Base-by-base conservation (phyloP, 2,329 filamentous ascomycete genomes). In the Exophiala xenobiotica region DNA sequence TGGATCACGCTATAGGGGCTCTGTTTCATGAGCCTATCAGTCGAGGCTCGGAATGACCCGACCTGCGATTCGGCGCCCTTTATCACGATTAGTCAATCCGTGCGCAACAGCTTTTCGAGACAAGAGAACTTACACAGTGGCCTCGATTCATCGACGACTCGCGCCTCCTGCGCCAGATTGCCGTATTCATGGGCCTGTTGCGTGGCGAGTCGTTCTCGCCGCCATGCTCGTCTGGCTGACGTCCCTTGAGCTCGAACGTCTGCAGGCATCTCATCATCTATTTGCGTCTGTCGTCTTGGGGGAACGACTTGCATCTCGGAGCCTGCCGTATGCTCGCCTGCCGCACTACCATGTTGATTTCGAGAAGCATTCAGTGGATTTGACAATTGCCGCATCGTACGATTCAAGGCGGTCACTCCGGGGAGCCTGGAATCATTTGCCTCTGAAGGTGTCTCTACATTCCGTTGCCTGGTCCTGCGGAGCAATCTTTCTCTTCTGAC, bases 401-500 rank as follows among this genome's bases (percentile, higher is more conserved):
- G 44, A 16, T 50, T 47, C 12, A 53, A 23, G 22, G 35, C 52
- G 12, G 46, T 29, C 11, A 57, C 12, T 1, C 31, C 31, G 8
- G 31, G 31, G 3, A 35, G 31, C 8, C 31, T 35, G 9, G 31
- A 35, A 6, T 16, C 31, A 7, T 35, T 35, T 6, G n/a, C 31
- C 4, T 14, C 31, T 29, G 26, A 4, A 27, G 37, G 38, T 6
- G 31, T 31, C 11, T 19, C 16, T 11, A 39, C 41, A 11, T 23
- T 18, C 6, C 55, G 53, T 38, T 56, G 45, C 31, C 51, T 49
- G 46, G 61, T 59, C 37, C 58, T 37, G 37, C 86, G 74, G 9
- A 90, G 73, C 19, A 86, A 80, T 12, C 87, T 78, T 69, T 96
- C 90, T 31, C 88, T 81, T 16, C 88, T 83, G 4, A 95, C 90